phyloP scores from a whole-genome alignment of 805 yeast genomes.

The Ogataea thermomethanolica region DNA sequence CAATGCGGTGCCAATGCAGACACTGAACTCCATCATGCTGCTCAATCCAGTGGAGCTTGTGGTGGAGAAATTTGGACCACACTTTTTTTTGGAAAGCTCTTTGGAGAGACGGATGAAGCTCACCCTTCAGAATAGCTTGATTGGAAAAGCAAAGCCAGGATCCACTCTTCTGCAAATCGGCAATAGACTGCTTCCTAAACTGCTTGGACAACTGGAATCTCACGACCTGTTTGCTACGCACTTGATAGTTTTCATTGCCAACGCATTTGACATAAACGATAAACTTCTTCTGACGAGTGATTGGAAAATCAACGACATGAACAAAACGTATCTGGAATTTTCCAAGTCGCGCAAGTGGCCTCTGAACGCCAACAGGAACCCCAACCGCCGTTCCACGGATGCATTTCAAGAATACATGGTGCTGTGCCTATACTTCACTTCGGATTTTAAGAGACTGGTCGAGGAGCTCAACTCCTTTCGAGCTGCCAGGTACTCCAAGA shows the following conservation, averaged over 20 bases:
- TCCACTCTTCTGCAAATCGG: constrained; percentile 29
- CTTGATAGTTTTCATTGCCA: constrained; percentile 22
- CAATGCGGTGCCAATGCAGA: constrained; percentile 27
- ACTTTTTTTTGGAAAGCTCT: constrained; percentile 14
- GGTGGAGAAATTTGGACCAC: constrained; percentile 20
- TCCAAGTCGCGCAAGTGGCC: constrained; percentile 22
- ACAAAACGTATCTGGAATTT: constrained; percentile 18
- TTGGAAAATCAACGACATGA: constrained; percentile 26
- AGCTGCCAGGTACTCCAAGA: constrained; percentile 15
- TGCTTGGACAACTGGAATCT: constrained; percentile 19
- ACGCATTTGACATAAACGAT: constrained; percentile 30
- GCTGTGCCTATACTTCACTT: constrained; percentile 16
- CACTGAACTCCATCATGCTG: constrained; percentile 23
- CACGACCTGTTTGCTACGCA: constrained; percentile 25
- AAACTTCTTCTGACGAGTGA: constrained; percentile 27
- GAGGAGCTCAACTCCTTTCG: constrained; percentile 18
- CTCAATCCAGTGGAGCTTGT: constrained; percentile 21
- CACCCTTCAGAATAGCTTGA: constrained; percentile 24
- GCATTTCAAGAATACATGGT: constrained; percentile 18
- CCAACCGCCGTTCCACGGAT: constrained; percentile 12
- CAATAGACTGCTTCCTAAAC: constrained; percentile 23
- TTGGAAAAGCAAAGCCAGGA: constrained; percentile 34
- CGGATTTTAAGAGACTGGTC: constrained; percentile 16
- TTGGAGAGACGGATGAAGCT: constrained; percentile 19
- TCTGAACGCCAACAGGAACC: constrained; percentile 1